phyloP scores from a whole-genome alignment of 768 basidiomycete genomes.

The Mrakia frigida region DNA sequence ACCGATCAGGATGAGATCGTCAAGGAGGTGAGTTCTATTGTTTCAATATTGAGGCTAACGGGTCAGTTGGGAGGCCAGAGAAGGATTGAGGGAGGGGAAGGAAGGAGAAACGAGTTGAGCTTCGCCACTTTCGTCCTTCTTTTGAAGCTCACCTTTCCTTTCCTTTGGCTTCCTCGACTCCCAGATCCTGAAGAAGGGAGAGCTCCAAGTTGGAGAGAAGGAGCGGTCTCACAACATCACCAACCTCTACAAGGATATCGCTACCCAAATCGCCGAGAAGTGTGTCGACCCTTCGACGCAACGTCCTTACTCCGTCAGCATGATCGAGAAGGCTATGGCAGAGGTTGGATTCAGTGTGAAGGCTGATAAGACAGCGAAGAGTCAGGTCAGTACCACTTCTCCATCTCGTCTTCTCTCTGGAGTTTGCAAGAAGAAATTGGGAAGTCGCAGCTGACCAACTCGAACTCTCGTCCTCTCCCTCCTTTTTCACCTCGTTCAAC shows the following conservation, averaged over 20 bases:
- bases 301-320: conserved; percentile 82
- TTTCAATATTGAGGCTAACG: no score
- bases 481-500: neutral
- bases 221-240: conserved; percentile 86
- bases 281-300: conserved; percentile 89
- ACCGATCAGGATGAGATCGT: conserved; percentile 65
- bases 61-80: no score
- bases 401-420: no score
- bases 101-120: neutral
- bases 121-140: neutral
- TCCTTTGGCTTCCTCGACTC: neutral
- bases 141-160: neutral
- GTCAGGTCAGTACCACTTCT: conserved; percentile 58
- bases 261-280: conserved; percentile 89
- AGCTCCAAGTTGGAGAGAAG: conserved; percentile 94
- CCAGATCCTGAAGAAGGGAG: conserved; percentile 91
- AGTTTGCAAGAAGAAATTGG: no score
- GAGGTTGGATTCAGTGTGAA: conserved; percentile 91
- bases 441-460: neutral
- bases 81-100: neutral
- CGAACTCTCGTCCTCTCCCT: neutral
- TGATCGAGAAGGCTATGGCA: conserved; percentile 96
- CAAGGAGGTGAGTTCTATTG: conserved; percentile 59
- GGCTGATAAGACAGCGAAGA: conserved; percentile 83
- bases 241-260: conserved; percentile 79